Percentiles rank a stretch among this genome's conserved stretches.
Conservation (phyloP, 2,329 filamentous ascomycete species). For the Helotiales sp. region DNA sequence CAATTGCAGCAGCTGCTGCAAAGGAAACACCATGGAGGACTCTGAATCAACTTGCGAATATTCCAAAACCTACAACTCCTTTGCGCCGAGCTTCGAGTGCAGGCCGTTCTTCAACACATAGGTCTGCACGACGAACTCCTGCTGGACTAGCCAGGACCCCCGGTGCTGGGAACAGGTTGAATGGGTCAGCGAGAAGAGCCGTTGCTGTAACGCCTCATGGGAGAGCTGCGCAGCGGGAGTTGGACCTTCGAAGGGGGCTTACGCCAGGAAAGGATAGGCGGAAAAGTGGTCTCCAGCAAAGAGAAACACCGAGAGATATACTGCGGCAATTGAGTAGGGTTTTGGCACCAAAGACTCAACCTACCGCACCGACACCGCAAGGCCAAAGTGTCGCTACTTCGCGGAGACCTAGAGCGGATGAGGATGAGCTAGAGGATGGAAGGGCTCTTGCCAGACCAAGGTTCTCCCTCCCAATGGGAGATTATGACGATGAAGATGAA, state of each 20-base stretch:
- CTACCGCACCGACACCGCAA: slow-evolving; percentile 40
- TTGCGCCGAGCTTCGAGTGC: slow-evolving; percentile 40
- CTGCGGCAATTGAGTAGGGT: slow-evolving; percentile 59
- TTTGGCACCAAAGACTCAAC: slow-evolving; percentile 52
- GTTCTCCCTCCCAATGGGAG: slow-evolving; percentile 59
- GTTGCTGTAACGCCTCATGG: slow-evolving; percentile 59
- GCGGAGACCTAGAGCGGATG: slow-evolving; percentile 37
- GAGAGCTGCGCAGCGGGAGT: slow-evolving; percentile 61
- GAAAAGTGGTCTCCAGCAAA: slow-evolving; percentile 60
- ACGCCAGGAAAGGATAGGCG: slow-evolving; percentile 64
- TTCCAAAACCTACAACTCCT: slow-evolving; percentile 42
- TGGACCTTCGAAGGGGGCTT: slow-evolving; percentile 64
- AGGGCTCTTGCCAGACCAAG: slow-evolving; percentile 56
- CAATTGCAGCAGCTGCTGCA: slow-evolving; percentile 13
- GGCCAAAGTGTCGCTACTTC: slow-evolving; percentile 17
- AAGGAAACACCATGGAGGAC: slow-evolving; percentile 40
- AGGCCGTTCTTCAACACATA: slow-evolving; percentile 38
- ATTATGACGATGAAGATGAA: slow-evolving; percentile 57
- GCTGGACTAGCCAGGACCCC: slow-evolving; percentile 37
- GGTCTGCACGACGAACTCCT: slow-evolving; percentile 38
- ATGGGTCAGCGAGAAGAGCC: slow-evolving; percentile 37
- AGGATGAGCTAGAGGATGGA: slow-evolving; percentile 47
- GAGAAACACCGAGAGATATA: slow-evolving; percentile 60
- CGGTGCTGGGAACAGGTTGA: slow-evolving; percentile 25
- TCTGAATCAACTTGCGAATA: slow-evolving; percentile 35